These are phyloP conservation scores for Phalaenopsis aphrodite DNA, from an alignment of 106 monocot species.

Conservation along the genomic window DNA sequence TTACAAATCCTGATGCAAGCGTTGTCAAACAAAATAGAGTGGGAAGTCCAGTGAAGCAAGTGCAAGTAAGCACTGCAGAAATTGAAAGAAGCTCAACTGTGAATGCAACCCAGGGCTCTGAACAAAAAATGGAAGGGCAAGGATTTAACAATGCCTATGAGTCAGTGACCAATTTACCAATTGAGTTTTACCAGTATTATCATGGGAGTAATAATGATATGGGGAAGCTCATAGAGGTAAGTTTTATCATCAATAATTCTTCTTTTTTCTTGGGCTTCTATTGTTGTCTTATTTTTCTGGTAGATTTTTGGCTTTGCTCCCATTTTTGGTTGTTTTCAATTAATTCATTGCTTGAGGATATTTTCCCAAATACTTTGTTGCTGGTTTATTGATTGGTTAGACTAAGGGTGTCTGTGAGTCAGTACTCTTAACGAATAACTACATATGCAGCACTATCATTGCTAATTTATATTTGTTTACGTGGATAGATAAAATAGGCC, in stretches of 20 bases:
- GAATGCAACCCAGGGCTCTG: constrained; percentile 10
- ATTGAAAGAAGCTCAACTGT: constrained; percentile 17
- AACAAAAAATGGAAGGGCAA: constrained; percentile 25
- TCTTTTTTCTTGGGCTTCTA: neutral
- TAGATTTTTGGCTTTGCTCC: neutral
- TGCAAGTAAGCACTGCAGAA: constrained; percentile 6
- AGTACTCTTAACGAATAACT: neutral
- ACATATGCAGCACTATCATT: neutral
- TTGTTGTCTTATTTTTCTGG: neutral
- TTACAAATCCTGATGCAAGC: constrained; percentile 7
- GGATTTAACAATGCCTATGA: constrained; percentile 23
- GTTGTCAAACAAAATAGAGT: constrained; percentile 12
- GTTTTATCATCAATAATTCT: constrained; percentile 2
- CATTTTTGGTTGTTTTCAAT: neutral
- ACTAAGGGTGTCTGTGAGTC: no score
- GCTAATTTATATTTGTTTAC: neutral
- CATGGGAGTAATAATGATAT: constrained; percentile 92
- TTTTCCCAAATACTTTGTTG: neutral
- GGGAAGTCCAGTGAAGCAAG: constrained; percentile 6
- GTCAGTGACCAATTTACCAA: constrained; percentile 53
- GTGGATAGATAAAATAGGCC: no score
- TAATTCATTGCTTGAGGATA: neutral
- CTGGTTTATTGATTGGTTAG: neutral
- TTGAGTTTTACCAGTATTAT: constrained; percentile 95
- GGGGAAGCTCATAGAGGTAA: constrained; percentile 94